Percentiles rank a stretch among this genome's conserved stretches.
Conservation (phyloP, 2,329 filamentous ascomycete species). For the Diaporthe caulivora region DNA sequence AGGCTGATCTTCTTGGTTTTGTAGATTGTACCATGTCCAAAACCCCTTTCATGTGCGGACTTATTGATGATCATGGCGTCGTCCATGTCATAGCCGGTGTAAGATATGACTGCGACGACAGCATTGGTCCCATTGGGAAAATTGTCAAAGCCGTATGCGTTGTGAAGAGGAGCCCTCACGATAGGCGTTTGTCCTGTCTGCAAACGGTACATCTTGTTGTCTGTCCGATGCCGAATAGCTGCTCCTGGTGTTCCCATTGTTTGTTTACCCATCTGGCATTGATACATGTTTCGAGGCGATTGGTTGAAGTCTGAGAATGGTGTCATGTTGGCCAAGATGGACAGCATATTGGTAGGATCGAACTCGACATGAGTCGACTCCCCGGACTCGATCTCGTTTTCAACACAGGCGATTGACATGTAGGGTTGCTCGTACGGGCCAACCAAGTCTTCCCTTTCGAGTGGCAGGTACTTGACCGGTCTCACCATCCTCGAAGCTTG, state of each 20-base stretch:
- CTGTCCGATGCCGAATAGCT: constrained; percentile 85
- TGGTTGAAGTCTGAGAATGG: constrained; percentile 99
- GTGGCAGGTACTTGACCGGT: constrained; percentile 90
- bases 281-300: constrained; percentile 98
- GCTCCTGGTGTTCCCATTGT: constrained; percentile 97
- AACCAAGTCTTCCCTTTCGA: constrained; percentile 88
- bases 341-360: constrained; percentile 95
- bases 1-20: constrained; percentile 95
- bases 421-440: constrained; percentile 97
- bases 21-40: constrained; percentile 96
- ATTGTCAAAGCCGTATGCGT: constrained; percentile 96
- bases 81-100: constrained; percentile 99
- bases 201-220: constrained; percentile 96
- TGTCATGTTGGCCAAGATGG: constrained; percentile 98
- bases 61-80: constrained; percentile 99
- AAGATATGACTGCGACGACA: constrained; percentile 96
- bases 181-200: constrained; percentile 97
- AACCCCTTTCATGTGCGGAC: constrained; percentile 93
- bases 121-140: constrained; percentile 98
- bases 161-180: constrained; percentile 91
- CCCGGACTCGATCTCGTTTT: constrained; percentile 87
- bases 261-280: constrained; percentile 99
- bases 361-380: constrained; percentile 94
- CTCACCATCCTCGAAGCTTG: constrained; percentile 88
- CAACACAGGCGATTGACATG: constrained; percentile 96